Base-by-base conservation (phyloP, 2,329 filamentous ascomycete genomes). In the Bipolaris oryzae region DNA sequence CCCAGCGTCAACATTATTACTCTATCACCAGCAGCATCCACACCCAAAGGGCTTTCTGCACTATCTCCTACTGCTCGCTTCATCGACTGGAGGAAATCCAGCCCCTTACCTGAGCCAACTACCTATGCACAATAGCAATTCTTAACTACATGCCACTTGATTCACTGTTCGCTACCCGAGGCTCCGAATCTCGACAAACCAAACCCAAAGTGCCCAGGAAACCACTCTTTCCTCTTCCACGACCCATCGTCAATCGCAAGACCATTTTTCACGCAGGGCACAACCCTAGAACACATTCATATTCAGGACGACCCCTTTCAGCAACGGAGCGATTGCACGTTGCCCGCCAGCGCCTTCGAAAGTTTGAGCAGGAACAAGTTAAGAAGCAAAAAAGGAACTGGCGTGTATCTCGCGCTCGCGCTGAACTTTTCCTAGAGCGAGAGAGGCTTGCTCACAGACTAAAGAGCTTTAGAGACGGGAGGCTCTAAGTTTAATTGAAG, bases 271-370 rank as follows among this genome's bases (percentile, higher is more conserved):
- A 37, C 37, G 28, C 39, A 23, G 48, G 49, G 1, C 42, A 42
- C 28, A 35, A 50, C 34, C 25, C 39, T 20, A 44, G 28, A 31
- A 39, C 39, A 25, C 39, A 48, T 13, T 39, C 34, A 3, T 43
- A 39, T 39, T 34, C 50, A n/a, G 34, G 44, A n/a, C 10, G 35
- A 11, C 44, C 57, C 37, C 53, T 52, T 23, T 57, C 52, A 11
- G 7, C 28, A 0, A 44, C 31, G 28, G 52, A 61, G 47, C 51
- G 55, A 46, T 50, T 56, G 7, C 50, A 44, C 38, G 31, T 58
- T 25, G 58, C 55, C 10, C 50, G 53, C 13, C 35, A 43, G n/a
- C 58, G 58, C 4, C 41, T 58, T 7, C 49, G 18, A n/a, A 58
- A 49, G 48, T 48, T 61, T 13, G 55, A 61, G 6, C 46, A 49